Evolutionary conservation across 441 rosid genomes (phyloP), one percentile per base, ranked within the genome.

Genomic region (Bocquillonia castaneifolia): DNA sequence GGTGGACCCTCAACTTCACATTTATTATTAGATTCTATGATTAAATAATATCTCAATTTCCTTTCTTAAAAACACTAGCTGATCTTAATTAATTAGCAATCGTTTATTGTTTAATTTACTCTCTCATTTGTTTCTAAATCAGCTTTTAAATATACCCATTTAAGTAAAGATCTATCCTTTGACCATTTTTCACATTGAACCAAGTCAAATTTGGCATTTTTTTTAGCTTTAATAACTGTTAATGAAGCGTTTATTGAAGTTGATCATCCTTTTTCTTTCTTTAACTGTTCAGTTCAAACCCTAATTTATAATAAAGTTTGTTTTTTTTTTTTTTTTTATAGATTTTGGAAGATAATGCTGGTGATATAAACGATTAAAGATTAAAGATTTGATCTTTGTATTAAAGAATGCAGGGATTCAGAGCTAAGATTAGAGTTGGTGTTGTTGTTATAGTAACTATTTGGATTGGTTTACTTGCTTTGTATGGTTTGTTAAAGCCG

Each of bases 401-500:
- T n/a, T n/a, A 42, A 36, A 36, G 40, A 67, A 60, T 65, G 74
- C 70, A 63, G 75, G 85, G 89, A 9, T 56, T 79, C n/a, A 73
- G 78, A 74, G 85, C 87, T 42, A 87, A 76, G 74, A 72, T 89
- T 73, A 81, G 74, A 72, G 78, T 85, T 52, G 79, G 78, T 39
- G 69, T 73, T 42, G 74, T 83, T 58, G 80, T 87, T 36, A 67
- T 84, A 53, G 56, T 82, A 64, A 76, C 84, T 5, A 28, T 82
- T 32, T 87, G 80, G 88, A 76, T 91, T 34, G 85, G 85, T 54
- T 26, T 88, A 60, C 75, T 80, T 10, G 91, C 88, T 63, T 59
- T 90, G 74, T 85, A 83, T 74, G 90, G 88, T 63, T 75, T 90
- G 69, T 37, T 88, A 40, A 86, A 85, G 77, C 97, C 97, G 25